Percentiles rank a stretch among this genome's conserved stretches.
These are phyloP conservation scores for Diaporthe sp. DNA, from an alignment of 2,329 filamentous ascomycete genomes.

Conservation along the genomic window DNA sequence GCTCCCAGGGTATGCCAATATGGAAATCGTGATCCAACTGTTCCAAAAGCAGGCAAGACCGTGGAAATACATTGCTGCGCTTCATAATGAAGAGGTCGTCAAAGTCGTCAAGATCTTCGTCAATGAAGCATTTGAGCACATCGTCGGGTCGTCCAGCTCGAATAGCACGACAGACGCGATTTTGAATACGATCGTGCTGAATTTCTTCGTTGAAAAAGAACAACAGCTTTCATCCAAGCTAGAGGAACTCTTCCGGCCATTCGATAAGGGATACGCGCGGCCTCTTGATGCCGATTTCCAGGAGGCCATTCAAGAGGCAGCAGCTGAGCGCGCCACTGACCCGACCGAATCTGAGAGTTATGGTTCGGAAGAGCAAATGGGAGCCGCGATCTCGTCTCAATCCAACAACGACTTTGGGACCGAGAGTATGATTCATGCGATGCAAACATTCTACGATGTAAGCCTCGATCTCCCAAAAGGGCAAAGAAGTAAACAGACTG, in stretches of 20 bases:
- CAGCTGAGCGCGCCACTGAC: not conserved
- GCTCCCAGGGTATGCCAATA: not conserved
- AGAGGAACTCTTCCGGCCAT: not conserved
- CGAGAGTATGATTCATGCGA: not conserved
- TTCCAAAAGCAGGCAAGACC: not conserved
- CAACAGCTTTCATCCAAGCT: not conserved
- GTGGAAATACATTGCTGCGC: not conserved
- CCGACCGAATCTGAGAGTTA: not conserved
- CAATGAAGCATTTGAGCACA: not conserved
- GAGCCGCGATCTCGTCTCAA: not conserved
- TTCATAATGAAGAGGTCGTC: not conserved
- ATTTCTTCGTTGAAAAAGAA: not conserved
- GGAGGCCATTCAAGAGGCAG: not conserved
- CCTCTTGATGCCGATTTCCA: conserved; percentile 1
- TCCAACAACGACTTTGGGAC: not conserved
- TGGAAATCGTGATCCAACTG: not conserved
- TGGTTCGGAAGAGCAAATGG: not conserved
- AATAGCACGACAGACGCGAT: not conserved
- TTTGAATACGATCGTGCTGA: not conserved
- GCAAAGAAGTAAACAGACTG: not conserved
- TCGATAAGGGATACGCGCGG: not conserved
- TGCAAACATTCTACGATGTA: not conserved
- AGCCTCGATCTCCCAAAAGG: not conserved
- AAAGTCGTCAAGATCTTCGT: not conserved
- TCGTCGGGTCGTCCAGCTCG: not conserved